Evolutionary conservation across 2,329 filamentous ascomycete genomes (phyloP).

Genomic region (Paecilomyces fulvus): DNA sequence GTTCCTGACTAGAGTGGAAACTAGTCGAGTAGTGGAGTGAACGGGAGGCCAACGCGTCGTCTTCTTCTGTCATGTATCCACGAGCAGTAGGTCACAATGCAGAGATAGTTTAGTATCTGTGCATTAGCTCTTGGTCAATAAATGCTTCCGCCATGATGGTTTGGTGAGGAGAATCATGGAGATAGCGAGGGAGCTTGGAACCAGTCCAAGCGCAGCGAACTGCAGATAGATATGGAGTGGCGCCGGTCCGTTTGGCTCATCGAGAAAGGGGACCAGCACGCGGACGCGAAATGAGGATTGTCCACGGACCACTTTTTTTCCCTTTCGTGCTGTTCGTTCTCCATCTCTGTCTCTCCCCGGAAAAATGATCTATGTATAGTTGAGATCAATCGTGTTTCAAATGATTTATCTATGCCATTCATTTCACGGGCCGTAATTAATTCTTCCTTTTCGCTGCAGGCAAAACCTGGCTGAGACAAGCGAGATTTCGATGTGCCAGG

Average conservation of each 20-base stretch:
- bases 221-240: too few species aligned
- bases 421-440: neutral
- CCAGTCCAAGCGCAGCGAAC: too few species aligned
- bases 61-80: neutral
- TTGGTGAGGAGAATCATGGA: neutral
- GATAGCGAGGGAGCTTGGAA: neutral
- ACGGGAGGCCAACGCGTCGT: neutral
- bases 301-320: neutral
- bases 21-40: neutral
- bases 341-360: neutral
- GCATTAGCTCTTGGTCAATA: neutral
- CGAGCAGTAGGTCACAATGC: neutral
- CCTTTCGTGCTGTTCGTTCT: neutral
- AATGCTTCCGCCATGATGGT: neutral
- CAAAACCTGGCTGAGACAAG: too few species aligned
- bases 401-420: neutral
- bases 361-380: neutral
- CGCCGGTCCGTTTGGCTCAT: neutral
- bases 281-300: neutral
- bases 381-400: neutral
- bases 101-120: neutral
- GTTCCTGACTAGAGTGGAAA: neutral
- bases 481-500: slow-evolving; percentile 14
- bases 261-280: neutral
- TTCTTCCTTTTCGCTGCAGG: too few species aligned